Percentiles rank a stretch among this genome's conserved stretches.
phyloP scores from a whole-genome alignment of 139 green algal species.

The Chlorella sp. region DNA sequence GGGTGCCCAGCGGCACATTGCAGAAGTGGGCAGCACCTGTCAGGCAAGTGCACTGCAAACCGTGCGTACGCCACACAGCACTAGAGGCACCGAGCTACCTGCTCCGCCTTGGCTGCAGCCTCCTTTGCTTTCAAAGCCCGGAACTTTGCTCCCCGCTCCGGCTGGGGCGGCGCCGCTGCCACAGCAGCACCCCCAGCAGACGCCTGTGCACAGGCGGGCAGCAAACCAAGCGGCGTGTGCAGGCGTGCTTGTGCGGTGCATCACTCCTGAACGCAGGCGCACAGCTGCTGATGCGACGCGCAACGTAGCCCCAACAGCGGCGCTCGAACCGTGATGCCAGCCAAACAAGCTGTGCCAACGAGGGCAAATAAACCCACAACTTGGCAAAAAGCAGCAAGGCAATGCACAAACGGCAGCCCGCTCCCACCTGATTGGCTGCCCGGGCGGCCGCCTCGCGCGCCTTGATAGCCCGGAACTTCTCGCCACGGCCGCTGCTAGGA shows the following conservation, averaged over 20 bases:
- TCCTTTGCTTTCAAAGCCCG: constrained; percentile 73
- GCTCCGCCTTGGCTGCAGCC: constrained; percentile 62
- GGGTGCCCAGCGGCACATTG: background rate
- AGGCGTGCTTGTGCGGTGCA: background rate
- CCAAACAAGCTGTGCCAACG: no score
- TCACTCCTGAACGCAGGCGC: background rate
- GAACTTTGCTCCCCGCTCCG: constrained; percentile 67
- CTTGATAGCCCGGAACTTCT: constrained; percentile 83
- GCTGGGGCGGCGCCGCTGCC: background rate
- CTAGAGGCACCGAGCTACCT: background rate
- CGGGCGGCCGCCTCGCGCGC: constrained; percentile 78
- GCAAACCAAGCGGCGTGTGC: background rate
- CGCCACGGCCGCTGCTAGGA: constrained; percentile 35
- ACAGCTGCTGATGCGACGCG: background rate
- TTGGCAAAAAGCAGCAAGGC: background rate
- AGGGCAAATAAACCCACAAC: no score
- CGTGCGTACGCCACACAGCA: no score
- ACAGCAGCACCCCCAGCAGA: background rate
- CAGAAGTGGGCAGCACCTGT: no score
- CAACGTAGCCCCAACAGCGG: background rate
- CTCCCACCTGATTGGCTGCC: constrained; percentile 33
- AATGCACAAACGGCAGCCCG: background rate
- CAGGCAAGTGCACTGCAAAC: background rate
- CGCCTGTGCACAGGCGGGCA: background rate
- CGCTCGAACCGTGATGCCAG: no score